phyloP scores from a whole-genome alignment of 2,329 filamentous ascomycete species.

The Claviceps sp. region DNA sequence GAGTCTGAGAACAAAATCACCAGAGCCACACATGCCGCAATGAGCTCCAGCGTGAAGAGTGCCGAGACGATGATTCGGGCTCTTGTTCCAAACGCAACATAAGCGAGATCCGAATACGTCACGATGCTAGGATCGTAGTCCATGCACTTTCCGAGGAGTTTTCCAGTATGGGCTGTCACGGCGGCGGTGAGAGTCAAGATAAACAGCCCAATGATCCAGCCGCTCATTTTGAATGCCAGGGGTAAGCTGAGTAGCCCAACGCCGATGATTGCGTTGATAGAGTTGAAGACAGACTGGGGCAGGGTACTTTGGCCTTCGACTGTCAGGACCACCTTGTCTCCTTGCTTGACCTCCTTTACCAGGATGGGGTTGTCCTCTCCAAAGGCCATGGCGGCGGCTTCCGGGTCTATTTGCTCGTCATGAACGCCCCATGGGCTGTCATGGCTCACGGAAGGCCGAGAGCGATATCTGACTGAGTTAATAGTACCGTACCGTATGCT shows the following conservation, averaged over 20 bases:
- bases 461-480: slow-evolving; percentile 16
- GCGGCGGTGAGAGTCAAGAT: slow-evolving; percentile 62
- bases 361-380: slow-evolving; percentile 50
- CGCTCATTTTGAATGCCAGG: slow-evolving; percentile 73
- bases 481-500: slow-evolving; percentile 42
- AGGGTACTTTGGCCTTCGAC: slow-evolving; percentile 91
- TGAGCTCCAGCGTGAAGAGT: slow-evolving; percentile 74
- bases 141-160: slow-evolving; percentile 74
- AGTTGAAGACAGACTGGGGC: slow-evolving; percentile 93
- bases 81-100: slow-evolving; percentile 71
- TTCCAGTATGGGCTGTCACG: slow-evolving; percentile 76
- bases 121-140: slow-evolving; percentile 74
- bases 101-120: slow-evolving; percentile 89
- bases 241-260: slow-evolving; percentile 83
- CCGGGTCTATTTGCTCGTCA: slow-evolving; percentile 21
- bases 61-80: slow-evolving; percentile 73
- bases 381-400: slow-evolving; percentile 14
- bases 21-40: slow-evolving; percentile 79
- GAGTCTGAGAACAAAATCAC: slow-evolving; percentile 91
- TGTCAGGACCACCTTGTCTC: slow-evolving; percentile 70
- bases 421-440: slow-evolving; percentile 13
- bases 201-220: slow-evolving; percentile 70
- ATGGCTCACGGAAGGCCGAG: slow-evolving; percentile 34
- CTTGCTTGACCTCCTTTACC: slow-evolving; percentile 81
- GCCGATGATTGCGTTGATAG: slow-evolving; percentile 83